Evolutionary conservation across 305 asterid genomes (phyloP).

Genomic region (Fraxinus nigra): DNA sequence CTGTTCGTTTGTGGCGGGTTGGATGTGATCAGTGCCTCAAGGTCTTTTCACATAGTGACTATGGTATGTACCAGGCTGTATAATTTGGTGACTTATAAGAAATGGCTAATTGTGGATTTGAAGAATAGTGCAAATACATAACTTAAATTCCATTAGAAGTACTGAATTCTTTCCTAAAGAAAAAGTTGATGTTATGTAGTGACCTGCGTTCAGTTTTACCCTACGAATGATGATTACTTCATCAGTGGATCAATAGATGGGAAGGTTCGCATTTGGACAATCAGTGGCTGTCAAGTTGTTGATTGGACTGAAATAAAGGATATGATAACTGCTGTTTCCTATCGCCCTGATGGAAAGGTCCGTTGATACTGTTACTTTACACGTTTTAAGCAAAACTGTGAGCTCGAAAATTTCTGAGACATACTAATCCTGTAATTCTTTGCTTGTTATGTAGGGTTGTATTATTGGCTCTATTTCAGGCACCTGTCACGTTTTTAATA

Average conservation of each 20-base stretch:
- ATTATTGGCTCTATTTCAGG: conserved; percentile 75
- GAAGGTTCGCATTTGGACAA: conserved; percentile 88
- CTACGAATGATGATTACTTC: conserved; percentile 65
- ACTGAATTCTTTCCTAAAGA: conserved; percentile 27
- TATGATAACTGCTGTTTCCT: conserved; percentile 83
- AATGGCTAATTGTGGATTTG: conserved; percentile 9
- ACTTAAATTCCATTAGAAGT: conserved; percentile 3
- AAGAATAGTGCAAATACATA: background rate
- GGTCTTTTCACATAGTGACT: conserved; percentile 78
- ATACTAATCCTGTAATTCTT: conserved; percentile 14
- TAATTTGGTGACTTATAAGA: background rate
- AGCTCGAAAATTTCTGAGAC: background rate
- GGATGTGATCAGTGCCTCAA: conserved; percentile 75
- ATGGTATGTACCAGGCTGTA: conserved; percentile 45
- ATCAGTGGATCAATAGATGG: conserved; percentile 96
- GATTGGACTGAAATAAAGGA: conserved; percentile 81
- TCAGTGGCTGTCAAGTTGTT: conserved; percentile 64
- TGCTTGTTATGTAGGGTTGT: conserved; percentile 59
- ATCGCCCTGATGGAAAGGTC: conserved; percentile 85
- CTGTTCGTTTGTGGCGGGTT: conserved; percentile 91
- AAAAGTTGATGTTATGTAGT: conserved; percentile 52
- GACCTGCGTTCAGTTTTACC: conserved; percentile 82
- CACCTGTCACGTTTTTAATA: conserved; percentile 58
- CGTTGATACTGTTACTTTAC: conserved; percentile 15
- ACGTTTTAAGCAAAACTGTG: background rate